Conservation (phyloP, 2,329 filamentous ascomycete species). For the Xylariaceae sp. region DNA sequence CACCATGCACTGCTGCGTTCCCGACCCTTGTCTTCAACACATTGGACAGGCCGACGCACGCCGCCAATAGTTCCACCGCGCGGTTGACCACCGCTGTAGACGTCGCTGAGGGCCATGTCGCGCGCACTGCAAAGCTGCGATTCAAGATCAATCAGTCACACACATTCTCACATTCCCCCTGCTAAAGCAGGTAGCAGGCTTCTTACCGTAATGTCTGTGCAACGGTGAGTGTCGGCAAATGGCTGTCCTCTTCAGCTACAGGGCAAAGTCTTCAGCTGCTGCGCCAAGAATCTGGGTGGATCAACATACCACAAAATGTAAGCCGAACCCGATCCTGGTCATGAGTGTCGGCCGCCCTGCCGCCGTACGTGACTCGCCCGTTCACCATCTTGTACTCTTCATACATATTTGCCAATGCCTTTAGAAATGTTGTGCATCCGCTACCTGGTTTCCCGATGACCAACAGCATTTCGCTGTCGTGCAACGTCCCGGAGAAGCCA, state of each 20-base stretch:
- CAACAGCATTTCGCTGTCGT: slow-evolving; percentile 20
- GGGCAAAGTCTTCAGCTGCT: not conserved
- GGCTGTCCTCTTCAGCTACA: slow-evolving; percentile 37
- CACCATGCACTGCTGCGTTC: slow-evolving; percentile 56
- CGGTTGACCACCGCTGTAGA: not conserved
- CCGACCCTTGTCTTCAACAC: slow-evolving; percentile 58
- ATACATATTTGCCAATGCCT: slow-evolving; percentile 18
- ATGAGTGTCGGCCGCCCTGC: slow-evolving; percentile 5
- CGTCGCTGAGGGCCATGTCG: slow-evolving; percentile 22
- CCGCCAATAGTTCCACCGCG: slow-evolving; percentile 2
- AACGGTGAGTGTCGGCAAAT: slow-evolving; percentile 58
- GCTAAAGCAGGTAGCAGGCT: not conserved
- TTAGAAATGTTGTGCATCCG: slow-evolving; percentile 24
- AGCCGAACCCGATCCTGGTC: slow-evolving; percentile 9
- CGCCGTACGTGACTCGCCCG: slow-evolving; percentile 14
- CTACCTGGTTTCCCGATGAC: slow-evolving; percentile 22
- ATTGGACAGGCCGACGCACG: slow-evolving; percentile 55
- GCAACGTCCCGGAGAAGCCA: slow-evolving; percentile 9
- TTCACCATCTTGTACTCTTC: slow-evolving; percentile 11
- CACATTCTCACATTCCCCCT: too few species aligned
- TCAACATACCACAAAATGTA: slow-evolving; percentile 9
- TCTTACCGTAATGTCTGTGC: slow-evolving; percentile 47
- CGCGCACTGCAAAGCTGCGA: slow-evolving; percentile 52
- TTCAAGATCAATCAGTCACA: too few species aligned
- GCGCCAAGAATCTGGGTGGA: not conserved